Evolutionary conservation across 2,329 filamentous ascomycete genomes (phyloP).

Genomic region (Exophiala sp.): DNA sequence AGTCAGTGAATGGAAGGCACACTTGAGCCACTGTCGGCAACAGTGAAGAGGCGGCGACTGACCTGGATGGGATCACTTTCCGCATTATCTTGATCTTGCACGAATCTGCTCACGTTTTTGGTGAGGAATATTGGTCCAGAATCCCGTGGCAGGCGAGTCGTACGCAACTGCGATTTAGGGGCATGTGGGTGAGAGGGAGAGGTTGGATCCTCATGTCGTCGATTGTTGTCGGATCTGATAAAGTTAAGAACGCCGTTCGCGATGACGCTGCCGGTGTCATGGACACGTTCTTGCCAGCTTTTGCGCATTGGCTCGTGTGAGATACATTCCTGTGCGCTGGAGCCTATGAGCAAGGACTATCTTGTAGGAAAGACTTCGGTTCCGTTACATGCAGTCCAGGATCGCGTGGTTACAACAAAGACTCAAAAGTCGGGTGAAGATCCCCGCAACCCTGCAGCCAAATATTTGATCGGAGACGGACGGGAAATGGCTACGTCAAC

Average conservation of each 20-base stretch:
- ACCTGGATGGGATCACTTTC: slow-evolving; percentile 13
- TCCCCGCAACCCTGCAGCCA: no score
- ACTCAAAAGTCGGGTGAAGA: no score
- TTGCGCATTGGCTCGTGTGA: no score
- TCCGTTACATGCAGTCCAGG: no score
- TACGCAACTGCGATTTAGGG: slow-evolving; percentile 1
- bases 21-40: background rate
- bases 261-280: no score
- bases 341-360: no score
- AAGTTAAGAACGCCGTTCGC: background rate
- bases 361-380: no score
- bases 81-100: slow-evolving; percentile 9
- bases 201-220: slow-evolving; percentile 2
- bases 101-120: slow-evolving; percentile 4
- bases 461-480: no score
- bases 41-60: background rate
- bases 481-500: no score
- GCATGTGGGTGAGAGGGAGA: slow-evolving; percentile 10
- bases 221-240: background rate
- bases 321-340: no score
- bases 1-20: background rate
- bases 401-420: no score
- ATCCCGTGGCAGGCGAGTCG: slow-evolving; percentile 13
- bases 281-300: no score
- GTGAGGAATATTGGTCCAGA: slow-evolving; percentile 6